Percentiles rank a stretch among this genome's conserved stretches.
phyloP scores from a whole-genome alignment of 192 early-diverging fungal species.

The Globomyces pollinis-pini region DNA sequence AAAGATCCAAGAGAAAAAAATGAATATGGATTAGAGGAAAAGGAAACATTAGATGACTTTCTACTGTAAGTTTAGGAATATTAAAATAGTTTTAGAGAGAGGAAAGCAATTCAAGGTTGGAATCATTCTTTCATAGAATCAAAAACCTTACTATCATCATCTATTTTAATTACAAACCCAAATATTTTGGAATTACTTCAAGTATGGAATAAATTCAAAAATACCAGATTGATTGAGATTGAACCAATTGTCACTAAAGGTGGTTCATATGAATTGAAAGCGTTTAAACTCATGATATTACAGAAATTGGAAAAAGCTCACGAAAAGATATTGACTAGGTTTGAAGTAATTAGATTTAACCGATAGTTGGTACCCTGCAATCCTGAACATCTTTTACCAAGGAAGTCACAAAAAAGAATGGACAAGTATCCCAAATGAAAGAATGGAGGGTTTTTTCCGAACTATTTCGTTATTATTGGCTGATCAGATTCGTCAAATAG shows the following conservation, averaged over 20 bases:
- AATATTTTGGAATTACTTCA: conserved; percentile 42
- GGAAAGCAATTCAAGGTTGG: conserved; percentile 44
- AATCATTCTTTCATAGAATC: conserved; percentile 23
- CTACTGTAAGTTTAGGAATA: conserved; percentile 5
- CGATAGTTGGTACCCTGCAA: conserved; percentile 50
- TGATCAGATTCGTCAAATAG: conserved; percentile 43
- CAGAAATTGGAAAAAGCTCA: conserved; percentile 49
- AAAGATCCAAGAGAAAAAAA: conserved; percentile 53
- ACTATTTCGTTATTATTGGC: conserved; percentile 41
- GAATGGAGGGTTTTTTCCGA: conserved; percentile 46
- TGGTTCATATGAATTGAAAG: conserved; percentile 38
- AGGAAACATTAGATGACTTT: conserved; percentile 26
- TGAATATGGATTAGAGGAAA: conserved; percentile 15
- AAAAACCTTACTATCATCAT: conserved; percentile 20
- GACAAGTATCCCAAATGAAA: conserved; percentile 41
- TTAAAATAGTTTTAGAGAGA: conserved; percentile 18
- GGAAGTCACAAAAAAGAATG: conserved; percentile 50
- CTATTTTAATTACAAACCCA: conserved; percentile 38
- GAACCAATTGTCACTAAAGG: conserved; percentile 38
- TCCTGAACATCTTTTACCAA: conserved; percentile 57
- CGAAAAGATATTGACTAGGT: conserved; percentile 51
- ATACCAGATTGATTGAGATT: conserved; percentile 40
- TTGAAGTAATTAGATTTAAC: conserved; percentile 23
- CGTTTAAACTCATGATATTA: conserved; percentile 36
- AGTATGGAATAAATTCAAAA: conserved; percentile 37